Evolutionary conservation across 2,329 filamentous ascomycete species (phyloP).

Genomic region (Diaporthe humulicola): DNA sequence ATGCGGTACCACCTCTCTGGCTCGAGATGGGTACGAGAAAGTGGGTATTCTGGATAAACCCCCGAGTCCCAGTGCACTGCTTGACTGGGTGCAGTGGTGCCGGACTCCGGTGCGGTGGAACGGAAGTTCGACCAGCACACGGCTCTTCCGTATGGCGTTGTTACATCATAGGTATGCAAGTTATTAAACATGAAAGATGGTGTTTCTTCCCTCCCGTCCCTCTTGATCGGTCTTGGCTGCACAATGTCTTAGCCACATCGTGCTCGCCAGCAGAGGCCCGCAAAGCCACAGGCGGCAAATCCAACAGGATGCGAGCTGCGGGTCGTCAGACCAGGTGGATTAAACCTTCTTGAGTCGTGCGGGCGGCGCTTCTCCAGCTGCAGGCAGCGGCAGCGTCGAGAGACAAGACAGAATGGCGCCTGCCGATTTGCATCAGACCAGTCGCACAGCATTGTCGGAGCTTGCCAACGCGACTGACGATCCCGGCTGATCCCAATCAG

Average conservation of each 20-base stretch:
- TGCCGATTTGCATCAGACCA: background rate
- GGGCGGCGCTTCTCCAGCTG: slow-evolving; percentile 6
- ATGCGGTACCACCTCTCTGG: background rate
- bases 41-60: background rate
- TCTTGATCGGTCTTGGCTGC: no score
- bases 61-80: background rate
- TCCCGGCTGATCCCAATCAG: slow-evolving; percentile 31
- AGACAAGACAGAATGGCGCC: background rate
- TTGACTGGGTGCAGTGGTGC: background rate
- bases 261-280: background rate
- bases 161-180: slow-evolving; percentile 24
- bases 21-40: slow-evolving; percentile 11
- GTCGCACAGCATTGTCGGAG: slow-evolving; percentile 18
- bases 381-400: background rate
- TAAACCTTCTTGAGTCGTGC: slow-evolving; percentile 8
- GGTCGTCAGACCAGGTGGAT: slow-evolving; percentile 2
- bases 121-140: background rate
- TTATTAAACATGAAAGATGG: background rate
- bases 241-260: slow-evolving; percentile 16
- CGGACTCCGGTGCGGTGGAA: background rate
- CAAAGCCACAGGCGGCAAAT: background rate
- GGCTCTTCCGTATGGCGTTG: background rate
- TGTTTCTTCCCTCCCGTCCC: background rate
- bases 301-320: slow-evolving; percentile 7
- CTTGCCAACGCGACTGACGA: slow-evolving; percentile 26